These are phyloP conservation scores for Cymbopogon flexuosus DNA, from an alignment of 202 grass and related monocot species.

Conservation along the genomic window DNA sequence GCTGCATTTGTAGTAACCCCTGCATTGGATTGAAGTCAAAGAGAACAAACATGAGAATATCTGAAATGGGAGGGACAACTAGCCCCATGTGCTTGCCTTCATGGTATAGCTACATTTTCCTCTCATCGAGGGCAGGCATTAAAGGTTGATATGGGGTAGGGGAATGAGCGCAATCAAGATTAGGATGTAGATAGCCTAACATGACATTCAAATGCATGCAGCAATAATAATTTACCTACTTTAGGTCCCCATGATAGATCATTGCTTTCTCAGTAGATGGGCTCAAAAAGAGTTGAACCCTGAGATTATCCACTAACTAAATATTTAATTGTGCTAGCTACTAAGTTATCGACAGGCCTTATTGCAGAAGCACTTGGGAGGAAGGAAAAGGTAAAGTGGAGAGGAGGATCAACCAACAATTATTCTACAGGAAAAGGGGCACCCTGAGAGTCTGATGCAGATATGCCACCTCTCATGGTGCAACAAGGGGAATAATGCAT, in stretches of 20 bases:
- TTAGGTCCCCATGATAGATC: slow-evolving; percentile 25
- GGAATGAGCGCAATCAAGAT: slow-evolving; percentile 39
- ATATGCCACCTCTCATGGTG: slow-evolving; percentile 40
- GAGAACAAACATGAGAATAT: background rate
- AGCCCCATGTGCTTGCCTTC: slow-evolving; percentile 44
- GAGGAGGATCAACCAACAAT: slow-evolving; percentile 41
- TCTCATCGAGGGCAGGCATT: slow-evolving; percentile 35
- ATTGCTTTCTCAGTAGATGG: slow-evolving; percentile 13
- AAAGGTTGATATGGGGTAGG: slow-evolving; percentile 35
- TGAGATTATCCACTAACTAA: slow-evolving; percentile 15
- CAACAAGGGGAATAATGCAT: slow-evolving; percentile 29
- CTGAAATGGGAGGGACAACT: slow-evolving; percentile 1
- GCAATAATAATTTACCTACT: slow-evolving; percentile 38
- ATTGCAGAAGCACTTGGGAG: slow-evolving; percentile 35
- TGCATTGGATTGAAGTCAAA: slow-evolving; percentile 41
- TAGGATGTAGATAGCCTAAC: slow-evolving; percentile 31
- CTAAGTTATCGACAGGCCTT: slow-evolving; percentile 21
- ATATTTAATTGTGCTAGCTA: slow-evolving; percentile 42
- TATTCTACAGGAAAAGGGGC: slow-evolving; percentile 43
- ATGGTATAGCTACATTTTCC: slow-evolving; percentile 48
- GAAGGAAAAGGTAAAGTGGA: slow-evolving; percentile 35
- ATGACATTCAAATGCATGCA: slow-evolving; percentile 29
- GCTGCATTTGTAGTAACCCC: slow-evolving; percentile 99
- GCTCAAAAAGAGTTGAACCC: slow-evolving; percentile 1
- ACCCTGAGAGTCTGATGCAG: slow-evolving; percentile 35